Conservation (phyloP, 352 stramenopile genomes). For the Ophiocytium majus region DNA sequence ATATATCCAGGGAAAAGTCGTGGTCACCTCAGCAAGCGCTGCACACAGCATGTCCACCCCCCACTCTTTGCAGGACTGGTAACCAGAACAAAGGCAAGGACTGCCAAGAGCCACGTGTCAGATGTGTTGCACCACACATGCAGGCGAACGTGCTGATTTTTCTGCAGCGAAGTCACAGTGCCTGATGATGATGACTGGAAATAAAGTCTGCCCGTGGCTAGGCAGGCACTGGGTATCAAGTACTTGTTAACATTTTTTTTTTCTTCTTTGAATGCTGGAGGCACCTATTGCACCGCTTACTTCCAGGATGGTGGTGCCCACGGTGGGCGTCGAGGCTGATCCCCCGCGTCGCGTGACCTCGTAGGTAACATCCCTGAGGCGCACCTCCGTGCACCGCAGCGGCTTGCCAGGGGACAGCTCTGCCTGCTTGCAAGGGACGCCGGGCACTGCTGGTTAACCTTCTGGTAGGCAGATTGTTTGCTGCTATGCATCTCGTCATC, state of each 20-base stretch:
- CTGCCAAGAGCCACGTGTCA: too few relatives aligned
- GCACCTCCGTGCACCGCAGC: not conserved
- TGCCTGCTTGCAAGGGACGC: not conserved
- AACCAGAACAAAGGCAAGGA: too few relatives aligned
- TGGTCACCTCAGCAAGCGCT: too few relatives aligned
- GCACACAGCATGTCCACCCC: too few relatives aligned
- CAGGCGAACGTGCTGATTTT: not conserved
- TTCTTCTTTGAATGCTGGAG: not conserved
- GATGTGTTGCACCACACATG: not conserved
- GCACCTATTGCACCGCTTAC: not conserved
- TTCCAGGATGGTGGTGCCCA: conserved; percentile 36
- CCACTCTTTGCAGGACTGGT: too few relatives aligned
- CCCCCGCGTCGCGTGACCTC: conserved; percentile 23
- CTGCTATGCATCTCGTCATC: too few relatives aligned
- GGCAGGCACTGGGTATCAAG: too few relatives aligned
- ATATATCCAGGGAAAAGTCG: too few relatives aligned
- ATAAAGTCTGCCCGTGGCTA: not conserved
- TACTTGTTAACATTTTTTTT: too few relatives aligned
- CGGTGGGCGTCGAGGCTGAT: conserved; percentile 28
- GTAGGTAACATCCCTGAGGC: conserved; percentile 17
- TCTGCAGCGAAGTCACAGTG: not conserved
- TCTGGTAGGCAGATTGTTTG: too few relatives aligned
- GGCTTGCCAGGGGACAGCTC: not conserved
- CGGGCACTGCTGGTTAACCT: not conserved
- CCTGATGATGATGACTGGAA: not conserved